Base-by-base conservation (phyloP, 2,329 filamentous ascomycete genomes). In the Geosmithia morbida region DNA sequence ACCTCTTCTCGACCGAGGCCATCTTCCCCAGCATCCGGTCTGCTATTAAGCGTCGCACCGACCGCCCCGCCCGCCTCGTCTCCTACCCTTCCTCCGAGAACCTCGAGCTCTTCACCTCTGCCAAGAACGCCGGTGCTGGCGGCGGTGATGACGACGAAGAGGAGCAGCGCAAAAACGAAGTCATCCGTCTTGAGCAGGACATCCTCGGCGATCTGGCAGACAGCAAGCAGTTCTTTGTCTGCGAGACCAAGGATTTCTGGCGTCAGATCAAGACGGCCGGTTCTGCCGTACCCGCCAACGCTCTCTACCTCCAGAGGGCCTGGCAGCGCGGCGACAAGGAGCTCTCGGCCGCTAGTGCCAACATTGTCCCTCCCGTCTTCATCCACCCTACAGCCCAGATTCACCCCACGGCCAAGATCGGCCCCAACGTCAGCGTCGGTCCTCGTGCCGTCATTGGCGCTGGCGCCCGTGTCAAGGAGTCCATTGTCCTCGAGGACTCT, bases 181-280 rank as follows among this genome's bases (percentile, higher is more conserved):
- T 95, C 45, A 85, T 98, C 56, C 86, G 92, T 47, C 77, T 98
- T 48, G 92, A 98, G 70, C 92, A 97, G 69, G 92, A 98, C 62
- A 95, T 97, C 46, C 77, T 98, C 50, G 85, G 88, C 46, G 90
- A 97, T 60, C 81, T 97, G 59, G 90, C 92, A 51, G 92, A 97
- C 67, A 95, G 80, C 77, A 92, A 94, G 69, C 87, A 92, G 65
- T 98, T 98, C 73, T 97, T 88, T 67, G 92, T 97, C 30, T 85
- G 95, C 65, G 92, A 98, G 72, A 97, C 90, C 54, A 94, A 94
- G 71, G 92, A 97, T 65, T 98, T 98, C 67, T 98, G 92, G 92
- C 87, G 92, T 57, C 92, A 98, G 74, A 97, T 98, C 77, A 98
- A 98, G 78, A 96, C 92, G 2, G 92, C 92, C 50, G 92, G 92